Base-by-base conservation (phyloP, 495 filamentous ascomycete species). In the Penicillium daleae region DNA sequence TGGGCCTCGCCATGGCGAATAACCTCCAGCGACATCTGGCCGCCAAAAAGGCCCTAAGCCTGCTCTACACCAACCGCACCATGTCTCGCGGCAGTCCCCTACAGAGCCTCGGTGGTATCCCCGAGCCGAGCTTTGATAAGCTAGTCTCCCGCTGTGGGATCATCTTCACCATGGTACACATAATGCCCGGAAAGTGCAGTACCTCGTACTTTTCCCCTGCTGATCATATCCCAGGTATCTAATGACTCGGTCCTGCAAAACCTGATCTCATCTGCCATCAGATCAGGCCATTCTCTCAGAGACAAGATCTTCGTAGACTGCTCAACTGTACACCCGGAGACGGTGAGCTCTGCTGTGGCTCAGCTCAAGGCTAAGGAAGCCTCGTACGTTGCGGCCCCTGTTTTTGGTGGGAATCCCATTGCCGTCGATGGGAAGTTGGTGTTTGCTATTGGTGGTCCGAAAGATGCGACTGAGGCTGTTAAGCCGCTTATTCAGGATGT, bases 251-350 rank as follows among this genome's bases (percentile, higher is more conserved):
- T 79, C 26, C 68, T 79, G 4, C 62, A 76, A 52, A 66, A 61
- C n/a, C 68, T 81, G 2, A 65, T 82, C 56, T 70, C 68, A 32
- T 68, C 68, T 6, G 71, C 72, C 17, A 26, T 75, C 44, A 44
- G 60, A 27, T 77, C 76, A 6, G 74, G 67, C 2, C 66, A 71
- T 12, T 76, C 76, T 3, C 67, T 81, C 17, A 66, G 66, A 15
- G 76, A 75, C 61, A 82, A 82, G 69, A 77, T 82, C 66, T 82
- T 82, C 59, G 74, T 82, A 53, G 80, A 82, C 55, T 81, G 78
- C 67, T 81, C 80, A 31, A 82, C 78, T 15, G 75, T 82, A 17
- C 78, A 79, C 51, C 80, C 80, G 0, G 56, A 75, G 17, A 78
- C 76, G 0, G 77, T 81, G 29, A 69, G 67, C 12, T 60, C 70